Conservation (phyloP, 2,329 filamentous ascomycete genomes). For the Fusarium sp. region DNA sequence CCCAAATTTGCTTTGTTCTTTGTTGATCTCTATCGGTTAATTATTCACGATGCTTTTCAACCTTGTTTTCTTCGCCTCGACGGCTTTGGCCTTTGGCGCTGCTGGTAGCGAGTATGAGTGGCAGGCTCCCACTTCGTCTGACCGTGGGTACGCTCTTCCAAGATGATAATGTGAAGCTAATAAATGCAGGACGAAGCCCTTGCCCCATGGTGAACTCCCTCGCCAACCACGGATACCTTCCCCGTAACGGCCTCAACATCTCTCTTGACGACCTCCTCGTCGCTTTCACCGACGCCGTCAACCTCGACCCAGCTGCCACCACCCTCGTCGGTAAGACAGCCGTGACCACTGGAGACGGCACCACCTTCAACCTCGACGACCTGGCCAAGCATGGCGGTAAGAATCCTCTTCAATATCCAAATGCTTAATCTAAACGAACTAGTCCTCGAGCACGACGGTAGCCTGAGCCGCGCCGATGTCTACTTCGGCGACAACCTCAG, state of each 20-base stretch:
- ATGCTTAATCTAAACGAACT: no score
- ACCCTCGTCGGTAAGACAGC: conserved; percentile 37
- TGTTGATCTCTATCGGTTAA: background rate
- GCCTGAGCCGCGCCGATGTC: conserved; percentile 37
- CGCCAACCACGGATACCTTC: conserved; percentile 42
- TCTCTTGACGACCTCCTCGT: conserved; percentile 31
- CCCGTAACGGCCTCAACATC: conserved; percentile 32
- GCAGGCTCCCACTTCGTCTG: conserved; percentile 17
- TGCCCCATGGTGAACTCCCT: conserved; percentile 40
- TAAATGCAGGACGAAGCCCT: conserved; percentile 29
- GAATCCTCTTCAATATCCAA: background rate
- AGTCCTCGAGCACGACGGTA: conserved; percentile 42
- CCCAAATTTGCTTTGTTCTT: background rate
- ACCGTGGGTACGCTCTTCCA: conserved; percentile 20
- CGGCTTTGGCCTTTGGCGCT: conserved; percentile 27
- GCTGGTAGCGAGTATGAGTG: conserved; percentile 38
- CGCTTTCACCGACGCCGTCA: conserved; percentile 39
- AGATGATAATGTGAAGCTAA: background rate
- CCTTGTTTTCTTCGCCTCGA: conserved; percentile 22
- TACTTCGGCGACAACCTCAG: conserved; percentile 41
- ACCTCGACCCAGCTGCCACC: conserved; percentile 41
- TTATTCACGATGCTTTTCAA: conserved; percentile 31
- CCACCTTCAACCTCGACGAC: conserved; percentile 39
- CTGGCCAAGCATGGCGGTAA: conserved; percentile 34
- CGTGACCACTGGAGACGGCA: conserved; percentile 31